These are phyloP conservation scores for Nitzschia sp. DNA, from an alignment of 108 stramenopile species.

Conservation along the genomic window DNA sequence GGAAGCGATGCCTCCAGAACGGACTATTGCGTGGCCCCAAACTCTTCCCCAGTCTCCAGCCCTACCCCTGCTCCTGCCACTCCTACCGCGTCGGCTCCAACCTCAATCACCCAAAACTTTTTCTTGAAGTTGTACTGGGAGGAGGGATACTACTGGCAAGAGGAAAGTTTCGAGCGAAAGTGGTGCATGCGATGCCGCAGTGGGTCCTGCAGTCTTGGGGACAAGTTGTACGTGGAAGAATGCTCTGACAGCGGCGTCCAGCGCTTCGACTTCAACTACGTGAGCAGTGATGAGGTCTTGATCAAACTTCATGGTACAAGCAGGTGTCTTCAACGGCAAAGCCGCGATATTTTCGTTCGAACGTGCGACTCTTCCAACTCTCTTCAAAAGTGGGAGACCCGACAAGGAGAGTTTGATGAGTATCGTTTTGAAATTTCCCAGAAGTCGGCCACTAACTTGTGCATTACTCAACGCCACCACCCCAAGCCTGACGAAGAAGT, in stretches of 20 bases:
- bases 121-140: constrained; percentile 57
- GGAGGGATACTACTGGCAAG: constrained; percentile 61
- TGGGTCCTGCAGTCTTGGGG: constrained; percentile 2
- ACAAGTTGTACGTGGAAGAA: constrained; percentile 11
- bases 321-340: background rate
- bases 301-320: constrained; percentile 13
- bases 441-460: background rate
- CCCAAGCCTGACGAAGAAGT: constrained; percentile 19
- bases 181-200: constrained; percentile 54
- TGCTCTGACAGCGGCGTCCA: constrained; percentile 1
- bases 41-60: background rate
- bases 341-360: background rate
- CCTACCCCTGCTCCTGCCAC: constrained; percentile 6
- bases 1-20: constrained; percentile 11
- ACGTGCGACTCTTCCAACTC: background rate
- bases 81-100: constrained; percentile 3
- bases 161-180: constrained; percentile 45
- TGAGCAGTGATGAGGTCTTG: constrained; percentile 10
- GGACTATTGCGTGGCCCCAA: constrained; percentile 30
- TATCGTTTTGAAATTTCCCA: constrained; percentile 13
- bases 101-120: constrained; percentile 19
- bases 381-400: background rate
- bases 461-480: constrained; percentile 25
- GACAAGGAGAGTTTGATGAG: background rate
- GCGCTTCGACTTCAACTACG: constrained; percentile 14